Conservation (phyloP, 2,329 filamentous ascomycete genomes). For the Talaromyces marneffei region DNA sequence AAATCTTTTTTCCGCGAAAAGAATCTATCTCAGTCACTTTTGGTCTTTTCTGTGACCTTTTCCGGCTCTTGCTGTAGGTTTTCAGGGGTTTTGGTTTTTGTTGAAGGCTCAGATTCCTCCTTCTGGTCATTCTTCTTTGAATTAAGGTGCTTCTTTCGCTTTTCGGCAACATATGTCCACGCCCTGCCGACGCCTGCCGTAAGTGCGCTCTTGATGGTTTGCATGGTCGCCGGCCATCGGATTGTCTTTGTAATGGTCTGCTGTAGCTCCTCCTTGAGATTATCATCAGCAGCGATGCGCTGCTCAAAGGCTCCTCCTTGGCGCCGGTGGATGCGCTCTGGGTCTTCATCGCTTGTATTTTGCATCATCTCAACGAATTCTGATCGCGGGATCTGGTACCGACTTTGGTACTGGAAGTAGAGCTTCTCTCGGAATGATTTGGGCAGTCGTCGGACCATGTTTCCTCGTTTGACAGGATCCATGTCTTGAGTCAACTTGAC, state of each 20-base stretch:
- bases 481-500: conserved; percentile 77
- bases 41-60: not conserved
- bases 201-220: conserved; percentile 76
- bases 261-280: conserved; percentile 65
- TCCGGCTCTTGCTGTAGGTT: not conserved
- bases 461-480: conserved; percentile 82
- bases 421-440: conserved; percentile 79
- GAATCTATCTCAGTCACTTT: not conserved
- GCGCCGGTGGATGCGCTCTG: conserved; percentile 61
- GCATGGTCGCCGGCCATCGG: conserved; percentile 82
- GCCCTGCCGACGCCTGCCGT: conserved; percentile 69
- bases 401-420: conserved; percentile 91
- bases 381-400: conserved; percentile 74
- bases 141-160: conserved; percentile 58
- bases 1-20: not conserved
- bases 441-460: conserved; percentile 92
- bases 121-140: conserved; percentile 27
- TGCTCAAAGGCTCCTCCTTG: conserved; percentile 81
- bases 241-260: conserved; percentile 81
- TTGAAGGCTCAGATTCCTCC: not conserved
- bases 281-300: conserved; percentile 67
- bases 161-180: conserved; percentile 74
- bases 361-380: conserved; percentile 85
- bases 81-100: not conserved
- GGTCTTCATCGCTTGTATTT: conserved; percentile 62